Conservation (phyloP, 2,329 filamentous ascomycete species). For the Trichophyton schoenleinii region DNA sequence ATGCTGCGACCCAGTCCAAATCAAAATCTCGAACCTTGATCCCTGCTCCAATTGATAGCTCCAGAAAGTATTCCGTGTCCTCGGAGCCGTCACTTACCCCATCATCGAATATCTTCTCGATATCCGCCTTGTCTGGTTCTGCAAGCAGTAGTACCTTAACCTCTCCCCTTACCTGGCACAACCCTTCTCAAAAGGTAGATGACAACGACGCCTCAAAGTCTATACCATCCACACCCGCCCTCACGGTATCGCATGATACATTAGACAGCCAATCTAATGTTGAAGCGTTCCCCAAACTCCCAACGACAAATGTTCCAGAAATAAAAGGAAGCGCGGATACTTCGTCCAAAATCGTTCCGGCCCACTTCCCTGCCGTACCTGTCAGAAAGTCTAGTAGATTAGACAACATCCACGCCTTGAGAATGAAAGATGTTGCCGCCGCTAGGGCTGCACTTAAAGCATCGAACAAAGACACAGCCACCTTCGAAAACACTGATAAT, state of each 20-base stretch:
- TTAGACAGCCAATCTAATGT: background rate
- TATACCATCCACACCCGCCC: background rate
- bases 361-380: background rate
- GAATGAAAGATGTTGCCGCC: constrained; percentile 20
- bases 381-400: background rate
- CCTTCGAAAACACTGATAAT: background rate
- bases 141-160: background rate
- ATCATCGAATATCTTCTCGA: background rate
- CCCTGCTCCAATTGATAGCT: constrained; percentile 1
- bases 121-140: background rate
- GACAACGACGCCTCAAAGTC: background rate
- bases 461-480: constrained; percentile 2
- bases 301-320: background rate
- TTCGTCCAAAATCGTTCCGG: background rate
- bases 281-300: background rate
- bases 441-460: constrained; percentile 15
- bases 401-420: constrained; percentile 17
- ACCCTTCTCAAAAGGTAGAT: background rate
- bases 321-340: background rate
- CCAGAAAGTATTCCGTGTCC: constrained; percentile 1
- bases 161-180: constrained; percentile 3
- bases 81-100: background rate
- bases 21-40: background rate
- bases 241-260: background rate
- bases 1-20: background rate